These are phyloP conservation scores for Turnera subulata DNA, from an alignment of 345 rosid genomes.

Conservation along the genomic window DNA sequence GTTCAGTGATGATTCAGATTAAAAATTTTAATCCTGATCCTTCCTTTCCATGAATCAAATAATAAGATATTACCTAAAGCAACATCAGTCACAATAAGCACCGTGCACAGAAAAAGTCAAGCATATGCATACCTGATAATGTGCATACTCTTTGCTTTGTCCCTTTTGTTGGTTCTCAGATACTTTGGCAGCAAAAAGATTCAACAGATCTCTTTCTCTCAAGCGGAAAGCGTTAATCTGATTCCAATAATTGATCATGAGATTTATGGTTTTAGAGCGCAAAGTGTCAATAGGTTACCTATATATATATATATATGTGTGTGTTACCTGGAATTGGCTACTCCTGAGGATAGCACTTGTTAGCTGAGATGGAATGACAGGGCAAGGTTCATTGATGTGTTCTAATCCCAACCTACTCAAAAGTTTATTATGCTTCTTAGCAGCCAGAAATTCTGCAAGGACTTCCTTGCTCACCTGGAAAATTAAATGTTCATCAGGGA, in stretches of 20 bases:
- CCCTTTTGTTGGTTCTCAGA: slow-evolving; percentile 61
- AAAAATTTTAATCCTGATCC: too few species aligned
- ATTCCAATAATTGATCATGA: slow-evolving; percentile 7
- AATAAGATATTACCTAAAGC: background rate
- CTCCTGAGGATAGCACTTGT: slow-evolving; percentile 62
- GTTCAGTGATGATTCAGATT: background rate
- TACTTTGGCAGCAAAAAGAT: slow-evolving; percentile 57
- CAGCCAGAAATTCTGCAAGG: slow-evolving; percentile 58
- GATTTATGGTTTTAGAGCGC: background rate
- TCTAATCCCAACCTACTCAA: slow-evolving; percentile 72
- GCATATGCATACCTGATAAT: slow-evolving; percentile 45
- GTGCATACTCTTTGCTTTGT: slow-evolving; percentile 54
- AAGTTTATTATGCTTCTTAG: slow-evolving; percentile 61
- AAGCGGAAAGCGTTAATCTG: slow-evolving; percentile 64
- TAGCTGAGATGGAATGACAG: slow-evolving; percentile 62
- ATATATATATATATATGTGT: too few species aligned
- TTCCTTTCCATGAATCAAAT: too few species aligned
- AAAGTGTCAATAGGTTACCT: background rate
- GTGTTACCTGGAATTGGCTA: slow-evolving; percentile 64
- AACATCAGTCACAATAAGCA: background rate
- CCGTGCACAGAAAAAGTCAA: background rate
- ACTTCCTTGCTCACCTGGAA: slow-evolving; percentile 89
- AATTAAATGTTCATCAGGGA: background rate
- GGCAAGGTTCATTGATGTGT: slow-evolving; percentile 71
- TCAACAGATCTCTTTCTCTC: slow-evolving; percentile 85